Conservation (phyloP, 441 rosid species). For the Omphalea diandra region DNA sequence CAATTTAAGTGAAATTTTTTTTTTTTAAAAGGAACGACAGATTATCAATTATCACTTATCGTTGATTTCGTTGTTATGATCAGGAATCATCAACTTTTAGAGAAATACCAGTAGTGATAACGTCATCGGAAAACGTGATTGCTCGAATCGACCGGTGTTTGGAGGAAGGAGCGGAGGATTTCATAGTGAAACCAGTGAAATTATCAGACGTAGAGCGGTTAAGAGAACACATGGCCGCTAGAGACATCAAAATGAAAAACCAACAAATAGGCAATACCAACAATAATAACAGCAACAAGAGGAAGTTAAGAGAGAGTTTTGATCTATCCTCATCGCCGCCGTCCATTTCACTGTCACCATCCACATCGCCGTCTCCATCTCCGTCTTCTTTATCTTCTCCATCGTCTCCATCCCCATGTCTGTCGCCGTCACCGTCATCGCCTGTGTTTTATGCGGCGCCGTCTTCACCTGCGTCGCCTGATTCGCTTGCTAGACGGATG, state of each 20-base stretch:
- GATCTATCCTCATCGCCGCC: slow-evolving; percentile 32
- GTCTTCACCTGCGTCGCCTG: slow-evolving; percentile 44
- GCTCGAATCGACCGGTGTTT: slow-evolving; percentile 92
- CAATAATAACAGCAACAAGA: slow-evolving; percentile 32
- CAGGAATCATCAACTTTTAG: slow-evolving; percentile 77
- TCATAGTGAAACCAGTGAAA: slow-evolving; percentile 87
- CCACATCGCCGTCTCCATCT: slow-evolving; percentile 6
- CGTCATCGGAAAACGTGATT: slow-evolving; percentile 86
- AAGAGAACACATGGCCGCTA: slow-evolving; percentile 43
- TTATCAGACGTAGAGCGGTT: slow-evolving; percentile 78
- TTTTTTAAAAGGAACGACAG: neutral
- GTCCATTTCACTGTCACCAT: slow-evolving; percentile 31
- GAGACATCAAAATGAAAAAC: slow-evolving; percentile 34
- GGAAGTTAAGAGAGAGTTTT: slow-evolving; percentile 48
- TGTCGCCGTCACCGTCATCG: slow-evolving; percentile 33
- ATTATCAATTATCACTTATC: neutral
- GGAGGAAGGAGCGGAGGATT: slow-evolving; percentile 99
- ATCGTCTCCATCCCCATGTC: slow-evolving; percentile 23
- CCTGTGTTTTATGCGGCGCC: slow-evolving; percentile 27
- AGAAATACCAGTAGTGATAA: slow-evolving; percentile 84
- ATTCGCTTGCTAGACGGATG: slow-evolving; percentile 45
- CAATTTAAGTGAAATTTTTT: no score
- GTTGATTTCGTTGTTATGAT: neutral
- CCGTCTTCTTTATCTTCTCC: slow-evolving; percentile 19
- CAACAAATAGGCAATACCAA: slow-evolving; percentile 16